Evolutionary conservation across 1,139 yeast species (phyloP).

Genomic region (Pneumocystis carinii): DNA sequence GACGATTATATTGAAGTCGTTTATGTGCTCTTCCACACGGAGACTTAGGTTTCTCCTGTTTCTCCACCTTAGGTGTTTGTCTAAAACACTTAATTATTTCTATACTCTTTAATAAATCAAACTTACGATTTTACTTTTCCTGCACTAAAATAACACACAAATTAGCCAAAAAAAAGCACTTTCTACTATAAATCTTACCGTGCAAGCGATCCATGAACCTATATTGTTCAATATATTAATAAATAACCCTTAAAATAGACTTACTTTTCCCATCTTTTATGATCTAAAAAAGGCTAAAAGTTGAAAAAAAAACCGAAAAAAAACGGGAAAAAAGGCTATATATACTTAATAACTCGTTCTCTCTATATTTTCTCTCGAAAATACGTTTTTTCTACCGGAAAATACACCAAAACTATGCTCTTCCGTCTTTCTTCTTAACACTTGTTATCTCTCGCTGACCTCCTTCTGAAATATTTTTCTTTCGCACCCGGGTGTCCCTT

Average conservation of each 20-base stretch:
- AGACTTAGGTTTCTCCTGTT: slow-evolving; percentile 65
- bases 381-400: too few relatives aligned
- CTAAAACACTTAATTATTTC: neutral
- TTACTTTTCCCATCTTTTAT: neutral
- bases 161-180: neutral
- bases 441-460: too few relatives aligned
- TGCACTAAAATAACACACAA: neutral
- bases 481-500: too few relatives aligned
- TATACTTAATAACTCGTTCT: too few relatives aligned
- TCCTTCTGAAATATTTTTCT: too few relatives aligned
- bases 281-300: too few relatives aligned
- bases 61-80: slow-evolving; percentile 81
- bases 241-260: neutral
- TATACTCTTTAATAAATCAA: neutral
- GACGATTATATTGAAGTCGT: slow-evolving; percentile 97
- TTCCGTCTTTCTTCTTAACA: too few relatives aligned
- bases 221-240: neutral
- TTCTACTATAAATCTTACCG: neutral
- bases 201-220: neutral
- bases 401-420: too few relatives aligned
- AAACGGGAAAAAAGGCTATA: neutral
- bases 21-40: slow-evolving; percentile 93
- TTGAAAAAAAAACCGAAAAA: neutral
- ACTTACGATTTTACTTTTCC: neutral
- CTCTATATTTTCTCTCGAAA: too few relatives aligned